Percentiles rank a stretch among this genome's conserved stretches.
Conservation (phyloP, 768 basidiomycete species). For the Dendrothele bispora region DNA sequence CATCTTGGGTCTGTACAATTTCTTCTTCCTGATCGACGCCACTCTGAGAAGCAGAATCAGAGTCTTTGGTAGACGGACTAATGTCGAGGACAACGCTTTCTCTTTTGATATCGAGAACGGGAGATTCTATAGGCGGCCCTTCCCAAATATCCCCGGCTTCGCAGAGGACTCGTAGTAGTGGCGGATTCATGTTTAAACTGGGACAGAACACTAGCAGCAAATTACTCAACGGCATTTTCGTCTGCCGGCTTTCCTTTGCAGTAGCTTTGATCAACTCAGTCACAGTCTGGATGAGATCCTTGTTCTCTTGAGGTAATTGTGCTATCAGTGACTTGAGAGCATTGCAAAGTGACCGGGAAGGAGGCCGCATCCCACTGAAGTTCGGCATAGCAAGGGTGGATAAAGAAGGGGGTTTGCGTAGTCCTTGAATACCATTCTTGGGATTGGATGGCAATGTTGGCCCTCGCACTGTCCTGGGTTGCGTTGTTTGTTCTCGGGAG, state of each 20-base stretch:
- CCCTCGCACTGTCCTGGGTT: constrained; percentile 14
- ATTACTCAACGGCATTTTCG: constrained; percentile 93
- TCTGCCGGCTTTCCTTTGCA: constrained; percentile 63
- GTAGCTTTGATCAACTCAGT: constrained; percentile 79
- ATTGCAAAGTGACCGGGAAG: constrained; percentile 57
- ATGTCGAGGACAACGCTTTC: constrained; percentile 27
- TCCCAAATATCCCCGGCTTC: constrained; percentile 72
- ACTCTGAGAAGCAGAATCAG: constrained; percentile 1
- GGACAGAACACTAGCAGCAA: constrained; percentile 87
- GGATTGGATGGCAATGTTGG: constrained; percentile 39
- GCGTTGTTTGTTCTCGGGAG: constrained; percentile 2
- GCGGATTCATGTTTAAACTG: constrained; percentile 76
- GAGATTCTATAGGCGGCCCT: constrained; percentile 21
- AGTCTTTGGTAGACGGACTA: constrained; percentile 17
- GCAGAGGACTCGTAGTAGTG: constrained; percentile 69
- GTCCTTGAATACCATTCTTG: constrained; percentile 33
- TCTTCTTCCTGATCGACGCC: constrained; percentile 19
- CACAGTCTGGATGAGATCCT: constrained; percentile 82
- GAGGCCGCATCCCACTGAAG: constrained; percentile 58
- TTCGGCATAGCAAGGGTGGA: constrained; percentile 77
- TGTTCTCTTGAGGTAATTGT: constrained; percentile 76
- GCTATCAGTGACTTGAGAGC: constrained; percentile 63
- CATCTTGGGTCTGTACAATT: constrained; percentile 26
- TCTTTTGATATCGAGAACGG: constrained; percentile 31
- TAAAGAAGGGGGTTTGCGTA: constrained; percentile 79